Percentiles rank a stretch among this genome's conserved stretches.
These are phyloP conservation scores for Botryosphaeria dothidea DNA, from an alignment of 2,329 filamentous ascomycete species.

Conservation along the genomic window DNA sequence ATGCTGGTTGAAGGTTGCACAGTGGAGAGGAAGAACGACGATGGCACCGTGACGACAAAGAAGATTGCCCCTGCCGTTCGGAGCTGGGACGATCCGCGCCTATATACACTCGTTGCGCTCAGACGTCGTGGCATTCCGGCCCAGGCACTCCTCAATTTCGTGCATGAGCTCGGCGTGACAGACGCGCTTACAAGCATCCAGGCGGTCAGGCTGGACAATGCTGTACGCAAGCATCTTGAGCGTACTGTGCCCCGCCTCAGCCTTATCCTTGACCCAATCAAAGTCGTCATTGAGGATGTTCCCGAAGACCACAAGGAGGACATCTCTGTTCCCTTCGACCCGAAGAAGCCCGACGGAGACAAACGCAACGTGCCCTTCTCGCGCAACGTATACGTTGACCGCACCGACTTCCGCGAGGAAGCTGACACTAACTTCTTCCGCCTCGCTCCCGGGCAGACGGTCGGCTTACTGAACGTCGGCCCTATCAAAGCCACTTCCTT, in stretches of 20 bases:
- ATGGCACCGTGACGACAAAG: conserved; percentile 40
- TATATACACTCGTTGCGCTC: conserved; percentile 84
- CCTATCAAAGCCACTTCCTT: conserved; percentile 70
- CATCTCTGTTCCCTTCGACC: conserved; percentile 74
- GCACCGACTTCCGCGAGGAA: conserved; percentile 72
- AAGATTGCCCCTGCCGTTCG: conserved; percentile 62
- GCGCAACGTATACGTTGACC: conserved; percentile 81
- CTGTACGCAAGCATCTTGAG: conserved; percentile 83
- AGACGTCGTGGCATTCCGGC: conserved; percentile 84
- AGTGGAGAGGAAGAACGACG: conserved; percentile 45
- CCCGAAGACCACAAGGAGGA: conserved; percentile 66
- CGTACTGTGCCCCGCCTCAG: conserved; percentile 84
- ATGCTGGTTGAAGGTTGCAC: conserved; percentile 71
- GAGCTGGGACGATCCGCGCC: conserved; percentile 86
- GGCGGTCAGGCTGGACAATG: conserved; percentile 79
- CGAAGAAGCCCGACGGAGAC: conserved; percentile 72
- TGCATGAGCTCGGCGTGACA: conserved; percentile 89
- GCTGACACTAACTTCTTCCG: conserved; percentile 76
- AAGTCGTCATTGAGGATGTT: conserved; percentile 79
- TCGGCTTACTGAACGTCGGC: conserved; percentile 71
- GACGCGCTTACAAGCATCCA: conserved; percentile 79
- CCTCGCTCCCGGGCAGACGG: conserved; percentile 71
- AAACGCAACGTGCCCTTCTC: conserved; percentile 66
- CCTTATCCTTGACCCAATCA: conserved; percentile 84
- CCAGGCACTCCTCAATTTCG: conserved; percentile 83